Evolutionary conservation across 1,284 basidiomycete species (phyloP), one percentile per base, ranked within the genome.

Genomic region (Cryptococcus sp.): DNA sequence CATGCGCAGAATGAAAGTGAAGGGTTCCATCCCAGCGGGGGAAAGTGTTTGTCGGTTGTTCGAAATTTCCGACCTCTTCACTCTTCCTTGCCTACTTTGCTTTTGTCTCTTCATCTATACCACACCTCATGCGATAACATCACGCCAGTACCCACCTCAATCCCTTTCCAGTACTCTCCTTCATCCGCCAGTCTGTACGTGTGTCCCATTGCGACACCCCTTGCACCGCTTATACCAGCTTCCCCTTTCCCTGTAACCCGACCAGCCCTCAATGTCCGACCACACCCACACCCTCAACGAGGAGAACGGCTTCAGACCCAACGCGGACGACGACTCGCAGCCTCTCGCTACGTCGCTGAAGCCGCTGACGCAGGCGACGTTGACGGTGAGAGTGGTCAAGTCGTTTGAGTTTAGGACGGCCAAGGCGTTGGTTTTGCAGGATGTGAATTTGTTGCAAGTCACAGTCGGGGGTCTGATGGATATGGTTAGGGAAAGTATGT

Each of bases 361-460:
- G 22, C 68, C 68, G 2, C 35, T 59, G 10, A 62, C 63, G 3
- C 45, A 54, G 40, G 69, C 72, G 4, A 69, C 67, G 3, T 48
- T 74, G n/a, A 74, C 72, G 0, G 53, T 97, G 37, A 83, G 94
- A 28, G 80, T 97, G 57, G 90, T 98, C 77, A 98, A 98, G 70
- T 91, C 86, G 35, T 95, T 98, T 69, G 84, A 85, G 65, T 97
- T 82, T 69, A 82, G 94, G 45, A 93, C 91, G 32, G 86, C 91
- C 74, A 87, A 87, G 66, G 85, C 82, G 62, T 79, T 97, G 54
- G 84, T 98, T 31, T 77, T 97, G 41, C 84, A 84, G 59, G 77
- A 85, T 56, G 67, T 95, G 58, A 84, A 98, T 68, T 80, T 95
- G 50, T 83, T 85, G 56, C 77, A 75, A 1, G 83, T 80, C 31